Evolutionary conservation across 805 yeast genomes (phyloP).

Genomic region (Tetrapisispora namnaoensis): DNA sequence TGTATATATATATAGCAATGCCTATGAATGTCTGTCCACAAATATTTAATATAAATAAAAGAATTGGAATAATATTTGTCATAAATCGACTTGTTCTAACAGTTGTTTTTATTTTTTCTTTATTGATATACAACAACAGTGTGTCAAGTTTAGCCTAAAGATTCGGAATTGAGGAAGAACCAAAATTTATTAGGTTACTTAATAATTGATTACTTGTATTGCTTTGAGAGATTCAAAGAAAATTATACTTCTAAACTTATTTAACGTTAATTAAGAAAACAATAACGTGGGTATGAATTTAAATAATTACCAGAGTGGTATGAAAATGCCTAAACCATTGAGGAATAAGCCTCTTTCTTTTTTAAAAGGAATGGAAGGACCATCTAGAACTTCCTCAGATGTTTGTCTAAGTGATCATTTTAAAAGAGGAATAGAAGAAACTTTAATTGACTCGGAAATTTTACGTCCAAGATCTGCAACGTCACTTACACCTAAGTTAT

Average conservation of each 20-base stretch:
- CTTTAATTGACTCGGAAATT: not conserved
- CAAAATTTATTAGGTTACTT: too few species aligned
- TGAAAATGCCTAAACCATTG: conserved; percentile 22
- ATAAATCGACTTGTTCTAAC: too few species aligned
- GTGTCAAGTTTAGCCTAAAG: too few species aligned
- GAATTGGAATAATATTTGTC: too few species aligned
- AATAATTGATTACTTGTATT: too few species aligned
- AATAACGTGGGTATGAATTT: not conserved
- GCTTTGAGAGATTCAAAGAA: not conserved
- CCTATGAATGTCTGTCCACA: too few species aligned
- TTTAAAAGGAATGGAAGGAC: conserved; percentile 4
- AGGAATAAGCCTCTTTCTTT: conserved; percentile 13
- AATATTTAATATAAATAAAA: too few species aligned
- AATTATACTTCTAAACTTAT: too few species aligned
- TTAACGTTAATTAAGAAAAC: not conserved
- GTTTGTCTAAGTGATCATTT: not conserved
- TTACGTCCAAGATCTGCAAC: conserved; percentile 16
- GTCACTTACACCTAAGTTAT: conserved; percentile 11
- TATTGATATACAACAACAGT: too few species aligned
- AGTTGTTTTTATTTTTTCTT: too few species aligned
- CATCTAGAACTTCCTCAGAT: not conserved
- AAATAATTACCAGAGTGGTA: not conserved
- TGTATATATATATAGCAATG: too few species aligned
- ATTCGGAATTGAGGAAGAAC: too few species aligned
- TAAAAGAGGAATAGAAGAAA: not conserved